Base-by-base conservation (phyloP, 257 asterid species). In the Nicotiana attenuata region DNA sequence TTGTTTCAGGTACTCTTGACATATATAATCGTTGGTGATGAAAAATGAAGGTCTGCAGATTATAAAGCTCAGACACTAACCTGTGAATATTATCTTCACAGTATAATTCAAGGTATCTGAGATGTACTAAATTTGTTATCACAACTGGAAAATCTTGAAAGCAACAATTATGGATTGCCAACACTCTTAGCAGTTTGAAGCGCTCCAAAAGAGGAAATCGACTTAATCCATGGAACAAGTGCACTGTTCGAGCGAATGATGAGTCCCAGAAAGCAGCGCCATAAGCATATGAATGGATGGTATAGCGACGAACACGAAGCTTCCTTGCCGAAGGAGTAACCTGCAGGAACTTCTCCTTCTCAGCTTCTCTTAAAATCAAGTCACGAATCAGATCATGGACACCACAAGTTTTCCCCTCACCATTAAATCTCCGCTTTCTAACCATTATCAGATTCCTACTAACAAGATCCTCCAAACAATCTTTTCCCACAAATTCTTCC, bases 391-490 rank as follows among this genome's bases (percentile, higher is more conserved):
- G n/a, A 77, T 77, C 81, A 56, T 77, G 81, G 19, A 77, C 45
- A 26, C 22, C 26, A 55, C 81, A 77, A 19, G 81, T 5, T 9
- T 56, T 57, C 50, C 26, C 11, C 52, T 31, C 50, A 3, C 81
- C 69, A 56, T 77, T 59, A 31, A 29, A 16, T n/a, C 24, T 77
- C 28, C 50, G 33, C 20, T 56, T 29, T 22, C 26, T 45, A 57
- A 77, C 53, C 41, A 56, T 31, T 53, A 77, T 9, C 11, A 77
- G 38, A 33, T 77, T 77, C 33, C 68, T 77, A 9, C 14, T 24
- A 10, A 77, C 17, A 33, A 77, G 81, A 77, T 77, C 68, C 7
- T 28, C 9, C 68, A 77, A 77, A 65, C 60, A 77, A 15, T 77
- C 53, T 24, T 8, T 56, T 56, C 67, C 68, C 60, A 56, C 20